These are phyloP conservation scores for Ulota crispa DNA, from an alignment of 225 moss, liverwort and hornwort species.

Conservation along the genomic window DNA sequence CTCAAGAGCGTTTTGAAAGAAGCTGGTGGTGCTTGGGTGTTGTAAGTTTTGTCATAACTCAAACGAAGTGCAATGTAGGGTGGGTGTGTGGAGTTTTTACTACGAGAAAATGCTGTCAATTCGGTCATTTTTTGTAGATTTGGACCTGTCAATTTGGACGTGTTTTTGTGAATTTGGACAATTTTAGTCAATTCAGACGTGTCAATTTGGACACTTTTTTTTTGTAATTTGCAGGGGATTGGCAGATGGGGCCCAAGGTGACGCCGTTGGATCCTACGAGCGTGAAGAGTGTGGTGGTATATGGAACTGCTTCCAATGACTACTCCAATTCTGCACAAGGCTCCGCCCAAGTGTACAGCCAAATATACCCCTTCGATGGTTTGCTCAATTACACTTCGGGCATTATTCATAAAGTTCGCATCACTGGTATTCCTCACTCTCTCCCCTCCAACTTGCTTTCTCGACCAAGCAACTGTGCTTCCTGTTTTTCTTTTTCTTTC, in stretches of 20 bases:
- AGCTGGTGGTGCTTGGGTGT: no score
- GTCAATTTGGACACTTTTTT: no score
- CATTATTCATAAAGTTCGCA: constrained; percentile 91
- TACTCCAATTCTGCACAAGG: constrained; percentile 54
- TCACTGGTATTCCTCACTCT: constrained; percentile 51
- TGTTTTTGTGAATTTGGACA: no score
- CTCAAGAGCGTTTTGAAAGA: no score
- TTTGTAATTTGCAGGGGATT: constrained; percentile 77
- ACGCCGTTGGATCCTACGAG: constrained; percentile 74
- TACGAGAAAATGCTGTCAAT: no score
- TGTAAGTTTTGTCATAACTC: no score
- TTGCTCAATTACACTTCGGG: constrained; percentile 91
- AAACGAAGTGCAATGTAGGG: constrained; percentile 15
- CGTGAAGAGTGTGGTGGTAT: constrained; percentile 72
- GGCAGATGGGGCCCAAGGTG: constrained; percentile 76
- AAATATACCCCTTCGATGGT: constrained; percentile 70
- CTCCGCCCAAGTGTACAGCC: constrained; percentile 69
- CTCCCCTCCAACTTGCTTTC: no score
- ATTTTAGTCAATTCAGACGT: no score
- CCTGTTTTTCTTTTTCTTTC: no score
- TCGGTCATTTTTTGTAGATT: no score
- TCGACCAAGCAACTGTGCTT: no score
- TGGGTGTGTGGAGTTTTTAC: neutral
- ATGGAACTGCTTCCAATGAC: constrained; percentile 48
- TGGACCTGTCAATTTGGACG: no score